A percentile compares a stretch with the other conserved stretches of the same genome.
phyloP scores from a whole-genome alignment of 169 alveolate genomes.

The Cryptosporidium sp. region DNA sequence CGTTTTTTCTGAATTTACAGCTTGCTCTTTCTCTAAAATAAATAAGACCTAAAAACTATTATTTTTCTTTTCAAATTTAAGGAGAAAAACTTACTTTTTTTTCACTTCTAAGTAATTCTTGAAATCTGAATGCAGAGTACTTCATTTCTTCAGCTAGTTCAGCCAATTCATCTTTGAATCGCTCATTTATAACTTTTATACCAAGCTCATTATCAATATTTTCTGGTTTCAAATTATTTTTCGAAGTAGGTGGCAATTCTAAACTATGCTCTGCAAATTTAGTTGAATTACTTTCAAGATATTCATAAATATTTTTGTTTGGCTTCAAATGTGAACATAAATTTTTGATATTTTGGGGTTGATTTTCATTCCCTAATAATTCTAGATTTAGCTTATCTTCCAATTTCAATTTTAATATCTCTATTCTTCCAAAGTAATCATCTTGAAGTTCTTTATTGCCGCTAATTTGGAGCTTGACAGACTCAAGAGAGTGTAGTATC shows the following conservation, averaged over 20 bases:
- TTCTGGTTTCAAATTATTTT: neutral
- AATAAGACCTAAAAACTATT: slow-evolving; percentile 17
- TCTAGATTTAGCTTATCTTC: slow-evolving; percentile 7
- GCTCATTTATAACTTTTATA: slow-evolving; percentile 13
- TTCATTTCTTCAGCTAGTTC: slow-evolving; percentile 61
- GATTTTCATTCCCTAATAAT: neutral
- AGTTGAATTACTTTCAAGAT: neutral
- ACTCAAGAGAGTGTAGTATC: slow-evolving; percentile 26
- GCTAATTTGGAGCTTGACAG: neutral
- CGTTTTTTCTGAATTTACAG: slow-evolving; percentile 20
- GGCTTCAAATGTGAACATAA: neutral
- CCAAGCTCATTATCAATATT: neutral
- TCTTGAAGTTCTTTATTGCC: neutral
- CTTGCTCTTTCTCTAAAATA: slow-evolving; percentile 15
- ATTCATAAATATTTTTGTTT: neutral
- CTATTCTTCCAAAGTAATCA: neutral
- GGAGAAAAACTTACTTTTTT: slow-evolving; percentile 39
- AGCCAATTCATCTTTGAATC: slow-evolving; percentile 41
- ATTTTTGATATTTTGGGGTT: neutral
- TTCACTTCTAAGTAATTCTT: slow-evolving; percentile 42
- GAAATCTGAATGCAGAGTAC: slow-evolving; percentile 48
- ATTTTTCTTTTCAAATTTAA: neutral
- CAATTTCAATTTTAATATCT: slow-evolving; percentile 20
- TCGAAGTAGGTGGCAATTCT: neutral
- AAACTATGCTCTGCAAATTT: neutral